Evolutionary conservation across 345 rosid genomes (phyloP).

Genomic region (Balakata baccata): DNA sequence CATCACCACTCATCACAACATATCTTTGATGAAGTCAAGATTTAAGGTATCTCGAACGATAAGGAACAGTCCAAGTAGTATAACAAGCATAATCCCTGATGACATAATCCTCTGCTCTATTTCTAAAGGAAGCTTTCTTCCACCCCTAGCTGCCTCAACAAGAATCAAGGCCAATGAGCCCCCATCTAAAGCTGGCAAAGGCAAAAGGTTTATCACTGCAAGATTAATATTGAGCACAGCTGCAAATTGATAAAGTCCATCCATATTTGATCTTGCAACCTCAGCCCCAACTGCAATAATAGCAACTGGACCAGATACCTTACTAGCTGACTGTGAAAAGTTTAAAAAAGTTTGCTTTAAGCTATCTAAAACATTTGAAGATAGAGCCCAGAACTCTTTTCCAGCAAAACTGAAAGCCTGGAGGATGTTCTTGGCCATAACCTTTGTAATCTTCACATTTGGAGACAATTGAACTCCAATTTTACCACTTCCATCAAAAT

Average conservation of each 20-base stretch:
- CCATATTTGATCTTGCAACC: slow-evolving; percentile 92
- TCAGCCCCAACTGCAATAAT: slow-evolving; percentile 97
- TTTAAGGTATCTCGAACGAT: slow-evolving; percentile 79
- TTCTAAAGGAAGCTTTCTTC: slow-evolving; percentile 84
- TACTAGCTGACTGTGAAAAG: slow-evolving; percentile 83
- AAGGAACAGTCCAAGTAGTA: slow-evolving; percentile 77
- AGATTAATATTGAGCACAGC: slow-evolving; percentile 83
- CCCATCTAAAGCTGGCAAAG: slow-evolving; percentile 91
- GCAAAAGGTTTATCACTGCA: slow-evolving; percentile 83
- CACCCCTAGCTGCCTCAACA: slow-evolving; percentile 82
- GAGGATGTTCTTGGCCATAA: slow-evolving; percentile 48
- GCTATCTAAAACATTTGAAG: slow-evolving; percentile 72
- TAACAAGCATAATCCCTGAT: slow-evolving; percentile 78
- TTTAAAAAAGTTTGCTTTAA: slow-evolving; percentile 75
- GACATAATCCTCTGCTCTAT: slow-evolving; percentile 88
- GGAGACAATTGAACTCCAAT: slow-evolving; percentile 90
- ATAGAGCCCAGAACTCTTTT: slow-evolving; percentile 67
- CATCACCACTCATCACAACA: slow-evolving; percentile 46
- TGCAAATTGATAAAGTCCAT: slow-evolving; percentile 86
- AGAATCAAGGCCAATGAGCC: slow-evolving; percentile 87
- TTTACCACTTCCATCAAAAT: slow-evolving; percentile 74
- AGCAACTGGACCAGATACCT: slow-evolving; percentile 90
- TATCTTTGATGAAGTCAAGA: slow-evolving; percentile 73
- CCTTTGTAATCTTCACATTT: slow-evolving; percentile 63
- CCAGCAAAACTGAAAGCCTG: slow-evolving; percentile 64